Conservation (phyloP, 139 green algal genomes). For the Gonium pectorale region DNA sequence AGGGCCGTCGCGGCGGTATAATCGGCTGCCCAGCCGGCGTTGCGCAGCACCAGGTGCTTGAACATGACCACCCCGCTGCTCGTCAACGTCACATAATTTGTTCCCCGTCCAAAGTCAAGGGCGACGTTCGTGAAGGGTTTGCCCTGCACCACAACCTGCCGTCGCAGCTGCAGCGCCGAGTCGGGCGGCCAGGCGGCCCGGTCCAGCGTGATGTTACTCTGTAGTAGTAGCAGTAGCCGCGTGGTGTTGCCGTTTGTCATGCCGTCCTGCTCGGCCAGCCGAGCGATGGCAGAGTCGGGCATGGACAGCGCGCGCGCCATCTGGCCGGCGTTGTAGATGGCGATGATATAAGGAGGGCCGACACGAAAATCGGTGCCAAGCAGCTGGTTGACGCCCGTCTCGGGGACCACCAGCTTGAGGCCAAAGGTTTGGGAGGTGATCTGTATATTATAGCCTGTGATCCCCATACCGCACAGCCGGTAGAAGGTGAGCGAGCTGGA, state of each 20-base stretch:
- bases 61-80: neutral
- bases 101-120: neutral
- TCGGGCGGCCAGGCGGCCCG: neutral
- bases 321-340: constrained; percentile 4
- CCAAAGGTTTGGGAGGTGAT: neutral
- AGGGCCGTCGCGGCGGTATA: neutral
- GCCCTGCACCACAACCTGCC: neutral
- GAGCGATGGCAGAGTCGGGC: neutral
- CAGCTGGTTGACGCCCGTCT: constrained; percentile 20
- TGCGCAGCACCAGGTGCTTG: neutral
- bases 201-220: constrained; percentile 7
- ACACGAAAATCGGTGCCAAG: neutral
- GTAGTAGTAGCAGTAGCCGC: neutral
- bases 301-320: neutral
- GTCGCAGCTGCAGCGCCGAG: neutral
- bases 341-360: constrained; percentile 6
- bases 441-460: neutral
- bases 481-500: neutral
- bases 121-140: constrained; percentile 5
- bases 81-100: neutral
- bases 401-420: neutral
- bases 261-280: constrained; percentile 5
- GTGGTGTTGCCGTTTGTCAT: constrained; percentile 16
- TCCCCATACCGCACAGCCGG: constrained; percentile 12
- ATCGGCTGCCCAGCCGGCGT: neutral